These are phyloP conservation scores for Chaetomium strumarium DNA, from an alignment of 2,329 filamentous ascomycete genomes.

Conservation along the genomic window DNA sequence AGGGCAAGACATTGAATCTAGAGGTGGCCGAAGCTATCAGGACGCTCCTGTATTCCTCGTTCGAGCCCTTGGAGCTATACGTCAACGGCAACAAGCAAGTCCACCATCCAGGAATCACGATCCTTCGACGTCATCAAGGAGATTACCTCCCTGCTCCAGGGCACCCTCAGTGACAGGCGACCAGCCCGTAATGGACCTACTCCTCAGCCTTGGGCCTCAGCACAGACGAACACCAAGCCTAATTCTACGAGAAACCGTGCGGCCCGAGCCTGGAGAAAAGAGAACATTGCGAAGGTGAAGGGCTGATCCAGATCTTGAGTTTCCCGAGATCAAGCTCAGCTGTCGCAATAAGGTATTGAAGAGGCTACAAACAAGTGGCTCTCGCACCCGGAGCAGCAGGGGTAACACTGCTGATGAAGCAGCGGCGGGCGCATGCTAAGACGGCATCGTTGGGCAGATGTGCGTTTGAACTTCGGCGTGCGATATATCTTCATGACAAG, in stretches of 20 bases:
- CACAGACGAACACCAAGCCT: conserved; percentile 23
- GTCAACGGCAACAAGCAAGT: conserved; percentile 26
- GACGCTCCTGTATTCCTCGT: conserved; percentile 19
- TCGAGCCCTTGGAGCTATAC: conserved; percentile 27
- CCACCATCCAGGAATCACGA: conserved; percentile 24
- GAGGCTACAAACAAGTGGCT: conserved; percentile 21
- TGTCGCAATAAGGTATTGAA: conserved; percentile 23
- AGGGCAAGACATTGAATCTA: conserved; percentile 17
- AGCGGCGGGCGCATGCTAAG: conserved; percentile 16
- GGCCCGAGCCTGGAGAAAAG: neutral
- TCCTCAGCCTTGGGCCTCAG: conserved; percentile 23
- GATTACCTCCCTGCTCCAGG: conserved; percentile 19
- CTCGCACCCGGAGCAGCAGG: conserved; percentile 3
- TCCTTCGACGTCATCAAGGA: conserved; percentile 23
- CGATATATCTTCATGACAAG: conserved; percentile 19
- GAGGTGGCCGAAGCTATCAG: conserved; percentile 27
- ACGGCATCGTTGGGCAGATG: conserved; percentile 25
- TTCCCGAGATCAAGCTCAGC: conserved; percentile 20
- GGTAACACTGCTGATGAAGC: conserved; percentile 17
- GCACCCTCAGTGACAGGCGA: neutral
- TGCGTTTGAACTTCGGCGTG: conserved; percentile 23
- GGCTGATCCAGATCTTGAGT: conserved; percentile 22
- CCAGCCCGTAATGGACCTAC: conserved; percentile 21
- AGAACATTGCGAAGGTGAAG: conserved; percentile 12
- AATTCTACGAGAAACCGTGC: conserved; percentile 23